These are phyloP conservation scores for Phialophora chinensis DNA, from an alignment of 2,329 filamentous ascomycete genomes.

Conservation along the genomic window DNA sequence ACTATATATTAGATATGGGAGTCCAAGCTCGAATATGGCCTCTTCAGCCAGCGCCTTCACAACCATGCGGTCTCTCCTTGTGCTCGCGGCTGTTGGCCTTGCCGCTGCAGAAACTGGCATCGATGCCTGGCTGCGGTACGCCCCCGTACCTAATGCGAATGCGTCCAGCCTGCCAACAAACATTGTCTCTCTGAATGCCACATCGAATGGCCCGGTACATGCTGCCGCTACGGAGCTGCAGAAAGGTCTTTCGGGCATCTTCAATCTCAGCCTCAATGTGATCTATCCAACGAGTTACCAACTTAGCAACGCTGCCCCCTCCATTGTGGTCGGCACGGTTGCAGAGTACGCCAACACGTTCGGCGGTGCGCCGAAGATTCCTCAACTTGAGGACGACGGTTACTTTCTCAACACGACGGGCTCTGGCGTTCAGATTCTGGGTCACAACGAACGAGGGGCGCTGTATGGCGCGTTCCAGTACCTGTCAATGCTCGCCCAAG, in stretches of 20 bases:
- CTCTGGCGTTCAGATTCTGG: constrained; percentile 58
- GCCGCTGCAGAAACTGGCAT: constrained; percentile 63
- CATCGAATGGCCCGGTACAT: constrained; percentile 61
- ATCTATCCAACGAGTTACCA: constrained; percentile 43
- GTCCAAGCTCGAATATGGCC: not conserved
- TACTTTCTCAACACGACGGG: constrained; percentile 63
- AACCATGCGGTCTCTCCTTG: constrained; percentile 17
- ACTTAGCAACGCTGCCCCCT: constrained; percentile 36
- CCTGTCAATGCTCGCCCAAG: constrained; percentile 67
- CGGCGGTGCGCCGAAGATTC: constrained; percentile 34
- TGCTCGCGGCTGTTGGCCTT: constrained; percentile 22
- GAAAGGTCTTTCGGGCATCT: constrained; percentile 63
- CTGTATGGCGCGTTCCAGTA: constrained; percentile 74
- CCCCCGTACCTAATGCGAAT: constrained; percentile 54
- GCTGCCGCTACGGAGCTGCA: constrained; percentile 66
- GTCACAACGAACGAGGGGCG: constrained; percentile 69
- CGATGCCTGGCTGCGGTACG: constrained; percentile 69
- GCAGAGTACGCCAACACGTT: constrained; percentile 42
- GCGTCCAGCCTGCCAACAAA: constrained; percentile 53
- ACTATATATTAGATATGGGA: constrained; percentile 1
- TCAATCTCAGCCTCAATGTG: constrained; percentile 56
- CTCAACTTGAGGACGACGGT: constrained; percentile 51
- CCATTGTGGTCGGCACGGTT: constrained; percentile 45
- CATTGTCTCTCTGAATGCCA: constrained; percentile 62
- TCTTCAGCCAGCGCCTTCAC: not conserved